Conservation (phyloP, 768 basidiomycete species). For the Suillus americanus region DNA sequence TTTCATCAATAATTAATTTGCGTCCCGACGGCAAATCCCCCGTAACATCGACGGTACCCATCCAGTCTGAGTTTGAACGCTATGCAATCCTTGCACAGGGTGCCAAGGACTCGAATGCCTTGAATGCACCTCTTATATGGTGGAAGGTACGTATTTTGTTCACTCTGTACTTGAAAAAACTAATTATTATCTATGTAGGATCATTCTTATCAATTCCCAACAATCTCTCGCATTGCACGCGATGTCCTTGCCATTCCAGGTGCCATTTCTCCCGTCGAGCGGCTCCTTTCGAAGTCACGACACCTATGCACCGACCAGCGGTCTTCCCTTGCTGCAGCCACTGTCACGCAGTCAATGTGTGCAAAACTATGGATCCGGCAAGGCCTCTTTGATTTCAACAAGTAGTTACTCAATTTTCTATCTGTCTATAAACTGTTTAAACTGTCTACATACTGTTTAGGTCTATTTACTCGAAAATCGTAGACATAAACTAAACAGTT, state of each 20-base stretch:
- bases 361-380: constrained; percentile 28
- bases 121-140: constrained; percentile 22
- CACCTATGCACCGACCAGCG: constrained; percentile 30
- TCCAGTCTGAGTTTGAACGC: too few species aligned
- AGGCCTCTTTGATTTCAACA: too few species aligned
- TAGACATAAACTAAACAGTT: too few species aligned
- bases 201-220: constrained; percentile 25
- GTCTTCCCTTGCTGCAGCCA: constrained; percentile 29
- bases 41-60: too few species aligned
- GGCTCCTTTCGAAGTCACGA: constrained; percentile 31
- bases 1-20: too few species aligned
- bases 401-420: too few species aligned
- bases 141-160: constrained; percentile 29
- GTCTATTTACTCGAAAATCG: too few species aligned
- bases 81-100: not conserved
- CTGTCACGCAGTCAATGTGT: constrained; percentile 26
- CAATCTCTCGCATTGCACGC: constrained; percentile 30
- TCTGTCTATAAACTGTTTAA: too few species aligned
- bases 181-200: constrained; percentile 12
- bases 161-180: not conserved
- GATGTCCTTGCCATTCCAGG: too few species aligned
- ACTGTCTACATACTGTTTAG: too few species aligned
- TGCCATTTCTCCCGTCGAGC: constrained; percentile 36
- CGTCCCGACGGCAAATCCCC: too few species aligned
- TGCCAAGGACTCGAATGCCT: not conserved